Evolutionary conservation across 1,139 yeast genomes (phyloP).

Genomic region (Hyphopichia burtonii): DNA sequence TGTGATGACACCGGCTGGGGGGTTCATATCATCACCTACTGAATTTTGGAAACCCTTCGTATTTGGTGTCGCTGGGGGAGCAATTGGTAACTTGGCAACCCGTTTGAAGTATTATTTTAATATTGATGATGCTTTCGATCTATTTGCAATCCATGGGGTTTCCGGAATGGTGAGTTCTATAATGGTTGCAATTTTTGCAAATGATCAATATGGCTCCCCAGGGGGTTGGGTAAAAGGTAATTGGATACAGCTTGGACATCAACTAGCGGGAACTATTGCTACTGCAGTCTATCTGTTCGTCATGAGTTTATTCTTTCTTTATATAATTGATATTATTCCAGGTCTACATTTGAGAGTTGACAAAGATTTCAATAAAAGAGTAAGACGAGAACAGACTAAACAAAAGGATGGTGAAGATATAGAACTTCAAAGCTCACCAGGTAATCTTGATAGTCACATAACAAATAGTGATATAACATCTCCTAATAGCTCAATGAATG

Average conservation of each 20-base stretch:
- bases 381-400: slow-evolving; percentile 15
- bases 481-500: slow-evolving; percentile 6
- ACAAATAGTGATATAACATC: not conserved
- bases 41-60: slow-evolving; percentile 45
- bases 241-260: slow-evolving; percentile 50
- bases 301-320: slow-evolving; percentile 35
- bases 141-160: slow-evolving; percentile 47
- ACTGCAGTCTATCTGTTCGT: slow-evolving; percentile 40
- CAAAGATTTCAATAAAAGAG: slow-evolving; percentile 37
- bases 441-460: slow-evolving; percentile 3
- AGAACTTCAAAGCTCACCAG: not conserved
- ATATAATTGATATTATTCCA: slow-evolving; percentile 44
- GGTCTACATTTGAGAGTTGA: slow-evolving; percentile 49
- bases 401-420: slow-evolving; percentile 3
- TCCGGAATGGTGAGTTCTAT: slow-evolving; percentile 45
- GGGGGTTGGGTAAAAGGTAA: slow-evolving; percentile 54
- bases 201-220: slow-evolving; percentile 25
- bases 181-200: slow-evolving; percentile 45
- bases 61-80: slow-evolving; percentile 41
- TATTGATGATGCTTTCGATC: slow-evolving; percentile 47
- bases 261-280: slow-evolving; percentile 43
- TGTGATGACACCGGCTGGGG: slow-evolving; percentile 48
- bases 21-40: slow-evolving; percentile 34
- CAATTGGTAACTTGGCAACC: slow-evolving; percentile 38
- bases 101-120: slow-evolving; percentile 38